A percentile compares a stretch with the other conserved stretches of the same genome.
Evolutionary conservation across 768 basidiomycete genomes (phyloP).

Genomic region (Pulveroboletus sp.): DNA sequence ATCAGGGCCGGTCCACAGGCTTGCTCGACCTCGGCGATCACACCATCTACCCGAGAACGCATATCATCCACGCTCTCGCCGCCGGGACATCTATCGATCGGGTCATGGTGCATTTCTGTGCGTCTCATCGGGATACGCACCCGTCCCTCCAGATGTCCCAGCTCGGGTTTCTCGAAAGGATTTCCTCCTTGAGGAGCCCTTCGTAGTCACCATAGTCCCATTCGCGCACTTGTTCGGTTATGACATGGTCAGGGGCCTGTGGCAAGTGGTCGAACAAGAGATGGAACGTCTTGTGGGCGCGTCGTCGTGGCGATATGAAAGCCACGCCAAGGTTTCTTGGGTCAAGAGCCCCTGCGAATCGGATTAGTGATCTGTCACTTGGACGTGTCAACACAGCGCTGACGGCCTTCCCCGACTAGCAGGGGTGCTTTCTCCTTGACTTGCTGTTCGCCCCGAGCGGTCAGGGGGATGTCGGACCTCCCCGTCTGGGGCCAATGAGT

Average conservation of each 20-base stretch:
- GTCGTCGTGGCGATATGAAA: constrained; percentile 82
- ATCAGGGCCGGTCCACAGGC: not conserved
- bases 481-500: constrained; percentile 62
- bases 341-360: constrained; percentile 63
- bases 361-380: not conserved
- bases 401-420: constrained; percentile 78
- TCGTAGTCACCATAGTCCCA: constrained; percentile 96
- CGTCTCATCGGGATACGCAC: constrained; percentile 34
- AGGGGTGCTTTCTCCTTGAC: constrained; percentile 59
- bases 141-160: constrained; percentile 92
- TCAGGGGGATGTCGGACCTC: constrained; percentile 83
- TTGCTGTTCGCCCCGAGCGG: constrained; percentile 67
- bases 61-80: constrained; percentile 86
- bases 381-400: constrained; percentile 29
- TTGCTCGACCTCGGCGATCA: constrained; percentile 63
- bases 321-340: constrained; percentile 73
- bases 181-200: constrained; percentile 78
- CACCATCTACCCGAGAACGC: constrained; percentile 69
- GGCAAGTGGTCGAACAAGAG: constrained; percentile 61
- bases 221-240: constrained; percentile 70
- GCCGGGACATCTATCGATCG: constrained; percentile 65
- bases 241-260: constrained; percentile 46
- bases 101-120: not conserved
- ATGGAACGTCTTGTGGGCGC: constrained; percentile 85
- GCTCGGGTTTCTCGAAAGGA: constrained; percentile 50